Percentiles rank a stretch among this genome's conserved stretches.
Conservation (phyloP, 2,329 filamentous ascomycete species). For the Lasiodiplodia citricola region DNA sequence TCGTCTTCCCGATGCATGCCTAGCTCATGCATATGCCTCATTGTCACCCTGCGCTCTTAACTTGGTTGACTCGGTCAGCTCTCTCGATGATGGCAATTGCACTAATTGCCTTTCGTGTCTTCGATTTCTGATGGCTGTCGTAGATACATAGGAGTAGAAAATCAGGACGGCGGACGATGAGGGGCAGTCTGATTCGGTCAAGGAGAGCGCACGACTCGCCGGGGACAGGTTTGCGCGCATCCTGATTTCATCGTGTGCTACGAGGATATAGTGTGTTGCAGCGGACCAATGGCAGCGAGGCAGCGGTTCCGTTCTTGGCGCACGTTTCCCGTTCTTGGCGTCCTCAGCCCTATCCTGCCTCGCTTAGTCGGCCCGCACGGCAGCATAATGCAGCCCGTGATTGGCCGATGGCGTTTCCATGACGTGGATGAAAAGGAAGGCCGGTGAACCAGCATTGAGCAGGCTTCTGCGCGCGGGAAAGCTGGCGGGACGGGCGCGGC, state of each 20-base stretch:
- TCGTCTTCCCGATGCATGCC: not conserved
- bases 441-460: not conserved
- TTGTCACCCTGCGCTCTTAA: no score
- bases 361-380: conserved; percentile 22
- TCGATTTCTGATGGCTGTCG: no score
- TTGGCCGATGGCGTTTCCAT: not conserved
- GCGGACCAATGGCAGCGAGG: not conserved
- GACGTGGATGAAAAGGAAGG: conserved; percentile 2
- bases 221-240: not conserved
- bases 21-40: not conserved
- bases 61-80: no score
- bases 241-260: not conserved
- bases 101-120: no score
- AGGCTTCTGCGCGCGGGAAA: not conserved
- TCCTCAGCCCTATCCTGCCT: conserved; percentile 6
- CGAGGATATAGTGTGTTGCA: not conserved
- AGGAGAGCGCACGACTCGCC: not conserved
- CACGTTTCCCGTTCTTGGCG: conserved; percentile 13
- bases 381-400: not conserved
- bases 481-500: not conserved
- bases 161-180: no score
- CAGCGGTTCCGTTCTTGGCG: not conserved
- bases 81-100: no score
- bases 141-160: no score
- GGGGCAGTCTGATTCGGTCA: no score